phyloP scores from a whole-genome alignment of 768 basidiomycete genomes.

The Boletus bicolor region DNA sequence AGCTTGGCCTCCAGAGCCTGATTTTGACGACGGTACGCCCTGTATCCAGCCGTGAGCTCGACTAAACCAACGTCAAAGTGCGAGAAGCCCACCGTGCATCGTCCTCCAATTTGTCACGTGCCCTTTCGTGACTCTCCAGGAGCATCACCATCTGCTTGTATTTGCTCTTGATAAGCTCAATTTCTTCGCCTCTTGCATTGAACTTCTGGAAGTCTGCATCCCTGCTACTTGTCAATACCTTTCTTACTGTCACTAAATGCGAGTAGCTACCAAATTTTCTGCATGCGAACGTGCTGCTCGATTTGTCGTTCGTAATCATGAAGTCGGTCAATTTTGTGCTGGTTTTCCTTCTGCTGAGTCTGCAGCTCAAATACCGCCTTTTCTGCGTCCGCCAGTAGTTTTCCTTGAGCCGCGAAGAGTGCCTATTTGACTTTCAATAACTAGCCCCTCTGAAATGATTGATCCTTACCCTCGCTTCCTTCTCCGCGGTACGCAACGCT shows the following conservation, averaged over 20 bases:
- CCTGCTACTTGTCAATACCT: constrained; percentile 41
- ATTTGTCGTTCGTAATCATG: constrained; percentile 87
- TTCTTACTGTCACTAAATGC: neutral
- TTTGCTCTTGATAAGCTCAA: constrained; percentile 52
- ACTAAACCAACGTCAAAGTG: neutral
- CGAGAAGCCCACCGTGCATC: constrained; percentile 47
- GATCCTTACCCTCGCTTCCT: constrained; percentile 57
- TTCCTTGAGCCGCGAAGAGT: constrained; percentile 64
- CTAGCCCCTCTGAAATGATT: neutral
- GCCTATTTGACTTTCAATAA: constrained; percentile 39
- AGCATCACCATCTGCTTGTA: constrained; percentile 67
- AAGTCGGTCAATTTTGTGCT: constrained; percentile 78
- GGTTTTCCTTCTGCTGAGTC: constrained; percentile 72
- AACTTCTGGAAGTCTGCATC: constrained; percentile 71
- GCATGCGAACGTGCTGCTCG: constrained; percentile 72
- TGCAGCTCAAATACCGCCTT: constrained; percentile 67
- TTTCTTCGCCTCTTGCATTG: constrained; percentile 58
- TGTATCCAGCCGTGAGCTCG: constrained; percentile 24
- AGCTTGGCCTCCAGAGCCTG: constrained; percentile 60
- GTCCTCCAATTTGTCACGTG: constrained; percentile 53
- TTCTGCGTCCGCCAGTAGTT: constrained; percentile 65
- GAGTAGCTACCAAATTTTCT: constrained; percentile 65
- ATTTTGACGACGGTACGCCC: constrained; percentile 56
- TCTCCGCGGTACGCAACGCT: constrained; percentile 62
- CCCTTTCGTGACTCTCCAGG: constrained; percentile 54